Percentiles rank a stretch among this genome's conserved stretches.
These are phyloP conservation scores for Lasiosphaeria hispida DNA, from an alignment of 495 filamentous ascomycete species.

Conservation along the genomic window DNA sequence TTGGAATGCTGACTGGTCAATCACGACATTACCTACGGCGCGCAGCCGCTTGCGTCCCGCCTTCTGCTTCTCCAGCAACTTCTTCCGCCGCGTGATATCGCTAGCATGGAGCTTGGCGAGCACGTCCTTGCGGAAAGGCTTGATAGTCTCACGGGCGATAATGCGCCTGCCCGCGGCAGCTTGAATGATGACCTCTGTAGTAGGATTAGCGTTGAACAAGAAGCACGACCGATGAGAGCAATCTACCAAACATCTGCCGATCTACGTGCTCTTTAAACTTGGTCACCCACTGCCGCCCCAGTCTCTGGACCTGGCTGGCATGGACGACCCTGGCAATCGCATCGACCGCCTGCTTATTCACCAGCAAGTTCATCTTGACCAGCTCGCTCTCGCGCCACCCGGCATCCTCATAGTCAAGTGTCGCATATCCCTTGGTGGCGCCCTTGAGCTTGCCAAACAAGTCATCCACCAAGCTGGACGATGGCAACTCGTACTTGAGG, in stretches of 20 bases:
- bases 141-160: constrained; percentile 90
- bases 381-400: constrained; percentile 78
- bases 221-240: too few species aligned
- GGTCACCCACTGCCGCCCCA: constrained; percentile 83
- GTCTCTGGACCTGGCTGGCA: constrained; percentile 66
- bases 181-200: constrained; percentile 82
- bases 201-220: background rate
- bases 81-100: constrained; percentile 77
- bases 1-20: constrained; percentile 93
- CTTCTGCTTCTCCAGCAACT: constrained; percentile 95
- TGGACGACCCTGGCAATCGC: constrained; percentile 91
- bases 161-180: constrained; percentile 80
- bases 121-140: constrained; percentile 94
- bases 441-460: constrained; percentile 97
- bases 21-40: constrained; percentile 74
- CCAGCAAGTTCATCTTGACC: constrained; percentile 86
- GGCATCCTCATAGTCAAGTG: constrained; percentile 92
- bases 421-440: constrained; percentile 70
- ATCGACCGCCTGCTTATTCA: constrained; percentile 90
- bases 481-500: constrained; percentile 84
- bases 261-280: constrained; percentile 98
- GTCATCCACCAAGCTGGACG: constrained; percentile 88
- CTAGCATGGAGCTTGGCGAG: constrained; percentile 89
- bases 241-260: constrained; percentile 80
- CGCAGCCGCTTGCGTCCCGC: constrained; percentile 86